A percentile compares a stretch with the other conserved stretches of the same genome.
Conservation (phyloP, 345 rosid species). For the Sonneratia caseolaris region DNA sequence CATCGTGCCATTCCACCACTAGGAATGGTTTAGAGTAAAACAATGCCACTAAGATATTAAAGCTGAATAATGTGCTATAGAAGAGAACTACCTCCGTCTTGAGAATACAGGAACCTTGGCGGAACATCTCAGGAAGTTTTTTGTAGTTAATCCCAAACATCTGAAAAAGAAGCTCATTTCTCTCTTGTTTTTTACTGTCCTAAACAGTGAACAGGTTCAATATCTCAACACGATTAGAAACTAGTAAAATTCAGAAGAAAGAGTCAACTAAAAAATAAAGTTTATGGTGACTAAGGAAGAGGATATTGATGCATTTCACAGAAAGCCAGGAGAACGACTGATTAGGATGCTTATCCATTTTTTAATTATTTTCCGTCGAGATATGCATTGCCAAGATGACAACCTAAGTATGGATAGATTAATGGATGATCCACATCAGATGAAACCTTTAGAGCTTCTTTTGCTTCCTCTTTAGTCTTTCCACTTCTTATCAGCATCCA, state of each 20-base stretch:
- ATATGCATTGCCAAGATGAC: too few relatives aligned
- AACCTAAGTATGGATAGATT: too few relatives aligned
- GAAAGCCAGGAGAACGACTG: background rate
- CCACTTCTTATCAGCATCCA: slow-evolving; percentile 68
- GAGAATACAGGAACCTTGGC: slow-evolving; percentile 77
- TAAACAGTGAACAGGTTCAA: slow-evolving; percentile 24
- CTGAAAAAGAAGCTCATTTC: slow-evolving; percentile 75
- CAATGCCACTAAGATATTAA: background rate
- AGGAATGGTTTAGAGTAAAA: background rate
- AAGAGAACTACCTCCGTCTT: slow-evolving; percentile 48
- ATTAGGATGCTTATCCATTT: background rate
- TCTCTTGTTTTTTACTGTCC: slow-evolving; percentile 70
- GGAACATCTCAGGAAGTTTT: slow-evolving; percentile 52
- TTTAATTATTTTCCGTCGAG: too few relatives aligned
- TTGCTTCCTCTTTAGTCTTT: slow-evolving; percentile 49
- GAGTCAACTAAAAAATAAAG: background rate
- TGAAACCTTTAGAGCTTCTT: slow-evolving; percentile 51
- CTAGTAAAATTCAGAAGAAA: background rate
- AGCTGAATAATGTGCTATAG: background rate
- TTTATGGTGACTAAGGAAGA: background rate
- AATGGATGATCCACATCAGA: background rate
- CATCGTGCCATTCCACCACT: background rate
- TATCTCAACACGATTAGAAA: background rate
- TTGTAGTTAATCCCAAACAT: slow-evolving; percentile 74
- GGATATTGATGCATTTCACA: background rate